Evolutionary conservation across 2,329 filamentous ascomycete genomes (phyloP).

Genomic region (Colletotrichum liriopes): DNA sequence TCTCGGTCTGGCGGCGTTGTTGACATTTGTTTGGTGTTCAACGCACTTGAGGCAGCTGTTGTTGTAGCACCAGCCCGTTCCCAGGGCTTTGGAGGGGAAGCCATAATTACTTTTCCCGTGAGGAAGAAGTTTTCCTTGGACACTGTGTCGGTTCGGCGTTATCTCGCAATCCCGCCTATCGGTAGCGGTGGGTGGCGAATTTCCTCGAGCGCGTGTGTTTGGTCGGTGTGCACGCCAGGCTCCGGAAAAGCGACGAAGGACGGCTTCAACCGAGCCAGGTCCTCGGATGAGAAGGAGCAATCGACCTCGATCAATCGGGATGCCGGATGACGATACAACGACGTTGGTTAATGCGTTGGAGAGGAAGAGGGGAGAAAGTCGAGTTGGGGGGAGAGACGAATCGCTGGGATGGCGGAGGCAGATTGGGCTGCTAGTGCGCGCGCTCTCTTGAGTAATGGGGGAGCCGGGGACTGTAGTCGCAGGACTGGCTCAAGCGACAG

Average conservation of each 20-base stretch:
- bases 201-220: conserved; percentile 9
- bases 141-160: conserved; percentile 33
- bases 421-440: conserved; percentile 24
- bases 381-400: conserved; percentile 18
- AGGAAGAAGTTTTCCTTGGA: conserved; percentile 40
- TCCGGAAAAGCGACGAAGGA: conserved; percentile 6
- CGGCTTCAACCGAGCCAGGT: conserved; percentile 11
- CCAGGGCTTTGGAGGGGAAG: conserved; percentile 97
- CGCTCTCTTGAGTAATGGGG: conserved; percentile 27
- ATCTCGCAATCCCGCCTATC: conserved; percentile 40
- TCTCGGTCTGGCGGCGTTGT: conserved; percentile 28
- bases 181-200: conserved; percentile 29
- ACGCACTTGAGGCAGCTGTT: conserved; percentile 64
- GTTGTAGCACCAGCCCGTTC: conserved; percentile 81
- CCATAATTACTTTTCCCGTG: conserved; percentile 59
- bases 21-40: conserved; percentile 35
- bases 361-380: conserved; percentile 8
- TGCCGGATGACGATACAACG: conserved; percentile 17
- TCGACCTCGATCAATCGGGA: conserved; percentile 21
- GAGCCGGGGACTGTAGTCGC: conserved; percentile 20
- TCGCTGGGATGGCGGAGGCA: conserved; percentile 27
- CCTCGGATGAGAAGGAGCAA: background rate
- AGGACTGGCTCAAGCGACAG: conserved; percentile 7
- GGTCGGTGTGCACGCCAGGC: conserved; percentile 2
- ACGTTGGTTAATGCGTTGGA: conserved; percentile 16